These are phyloP conservation scores for Arachnomyces sp. DNA, from an alignment of 2,329 filamentous ascomycete genomes.

Conservation along the genomic window DNA sequence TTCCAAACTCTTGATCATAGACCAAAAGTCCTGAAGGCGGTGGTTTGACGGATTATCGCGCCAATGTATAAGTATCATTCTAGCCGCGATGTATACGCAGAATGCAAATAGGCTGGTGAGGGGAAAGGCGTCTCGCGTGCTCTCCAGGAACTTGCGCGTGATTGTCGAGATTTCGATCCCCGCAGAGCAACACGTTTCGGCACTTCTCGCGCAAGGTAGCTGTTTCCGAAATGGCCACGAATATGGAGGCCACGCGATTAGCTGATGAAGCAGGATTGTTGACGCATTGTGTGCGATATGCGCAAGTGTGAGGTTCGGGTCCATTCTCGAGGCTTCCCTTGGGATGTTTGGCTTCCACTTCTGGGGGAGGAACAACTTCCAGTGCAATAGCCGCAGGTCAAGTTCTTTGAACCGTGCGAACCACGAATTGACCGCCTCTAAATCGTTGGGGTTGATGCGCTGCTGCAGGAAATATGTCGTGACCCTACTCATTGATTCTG, in stretches of 20 bases:
- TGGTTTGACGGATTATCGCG: slow-evolving; percentile 22
- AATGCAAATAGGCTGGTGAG: slow-evolving; percentile 36
- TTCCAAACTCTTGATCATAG: slow-evolving; percentile 25
- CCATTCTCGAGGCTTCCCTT: slow-evolving; percentile 24
- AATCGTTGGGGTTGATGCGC: slow-evolving; percentile 20
- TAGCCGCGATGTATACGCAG: slow-evolving; percentile 41
- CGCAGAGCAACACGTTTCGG: slow-evolving; percentile 43
- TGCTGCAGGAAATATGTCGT: slow-evolving; percentile 30
- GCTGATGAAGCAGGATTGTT: slow-evolving; percentile 43
- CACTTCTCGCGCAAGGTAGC: slow-evolving; percentile 40
- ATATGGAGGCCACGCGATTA: slow-evolving; percentile 34
- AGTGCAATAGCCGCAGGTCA: slow-evolving; percentile 25
- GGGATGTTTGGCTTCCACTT: slow-evolving; percentile 16
- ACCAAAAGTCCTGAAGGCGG: slow-evolving; percentile 25
- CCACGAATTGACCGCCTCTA: slow-evolving; percentile 26
- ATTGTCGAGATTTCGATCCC: slow-evolving; percentile 42
- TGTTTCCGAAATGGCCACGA: slow-evolving; percentile 26
- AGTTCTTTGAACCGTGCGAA: slow-evolving; percentile 26
- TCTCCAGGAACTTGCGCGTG: slow-evolving; percentile 39
- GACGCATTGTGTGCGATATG: slow-evolving; percentile 46
- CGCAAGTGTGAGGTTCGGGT: slow-evolving; percentile 44
- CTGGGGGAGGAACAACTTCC: slow-evolving; percentile 24
- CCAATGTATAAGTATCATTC: slow-evolving; percentile 35
- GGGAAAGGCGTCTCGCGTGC: slow-evolving; percentile 16
- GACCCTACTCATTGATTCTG: slow-evolving; percentile 28